These are phyloP conservation scores for Penicillium paradoxum DNA, from an alignment of 495 filamentous ascomycete genomes.

Conservation along the genomic window DNA sequence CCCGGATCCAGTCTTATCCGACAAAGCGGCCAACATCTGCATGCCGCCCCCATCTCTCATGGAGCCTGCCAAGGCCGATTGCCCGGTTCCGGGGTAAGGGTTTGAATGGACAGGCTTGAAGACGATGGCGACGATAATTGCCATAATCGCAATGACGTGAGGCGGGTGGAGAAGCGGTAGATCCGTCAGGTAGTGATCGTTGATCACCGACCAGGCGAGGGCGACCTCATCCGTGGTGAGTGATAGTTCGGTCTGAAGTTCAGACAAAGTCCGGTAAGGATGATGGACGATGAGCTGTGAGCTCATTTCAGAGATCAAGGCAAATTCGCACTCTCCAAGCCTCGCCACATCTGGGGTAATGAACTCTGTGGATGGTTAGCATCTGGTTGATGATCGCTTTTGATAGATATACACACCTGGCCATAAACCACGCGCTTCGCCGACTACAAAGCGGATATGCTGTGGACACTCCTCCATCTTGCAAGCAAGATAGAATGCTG, in stretches of 20 bases:
- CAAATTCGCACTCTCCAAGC: slow-evolving; percentile 95
- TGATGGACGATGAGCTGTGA: slow-evolving; percentile 94
- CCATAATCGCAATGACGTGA: slow-evolving; percentile 85
- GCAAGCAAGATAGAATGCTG: slow-evolving; percentile 90
- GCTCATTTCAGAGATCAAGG: slow-evolving; percentile 89
- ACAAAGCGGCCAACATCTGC: slow-evolving; percentile 38
- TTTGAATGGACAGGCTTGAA: slow-evolving; percentile 54
- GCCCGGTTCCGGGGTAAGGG: slow-evolving; percentile 37
- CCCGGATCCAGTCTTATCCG: slow-evolving; percentile 31
- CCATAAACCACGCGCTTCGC: slow-evolving; percentile 83
- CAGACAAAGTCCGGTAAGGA: slow-evolving; percentile 84
- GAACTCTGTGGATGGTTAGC: slow-evolving; percentile 52
- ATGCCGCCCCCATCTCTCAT: slow-evolving; percentile 40
- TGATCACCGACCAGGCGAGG: slow-evolving; percentile 83
- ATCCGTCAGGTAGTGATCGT: slow-evolving; percentile 95
- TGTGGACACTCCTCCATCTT: slow-evolving; percentile 99
- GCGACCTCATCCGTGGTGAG: slow-evolving; percentile 73
- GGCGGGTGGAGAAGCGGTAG: slow-evolving; percentile 83
- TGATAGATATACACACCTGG: slow-evolving; percentile 50
- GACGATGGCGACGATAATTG: slow-evolving; percentile 80
- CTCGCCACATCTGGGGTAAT: slow-evolving; percentile 77
- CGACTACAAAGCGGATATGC: slow-evolving; percentile 84
- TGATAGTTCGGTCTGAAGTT: slow-evolving; percentile 62
- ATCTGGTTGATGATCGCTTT: not conserved
- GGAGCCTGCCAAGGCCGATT: slow-evolving; percentile 33